A percentile compares a stretch with the other conserved stretches of the same genome.
These are phyloP conservation scores for Hordeum vulgare DNA, from an alignment of 176 grass and related monocot genomes.

Conservation along the genomic window DNA sequence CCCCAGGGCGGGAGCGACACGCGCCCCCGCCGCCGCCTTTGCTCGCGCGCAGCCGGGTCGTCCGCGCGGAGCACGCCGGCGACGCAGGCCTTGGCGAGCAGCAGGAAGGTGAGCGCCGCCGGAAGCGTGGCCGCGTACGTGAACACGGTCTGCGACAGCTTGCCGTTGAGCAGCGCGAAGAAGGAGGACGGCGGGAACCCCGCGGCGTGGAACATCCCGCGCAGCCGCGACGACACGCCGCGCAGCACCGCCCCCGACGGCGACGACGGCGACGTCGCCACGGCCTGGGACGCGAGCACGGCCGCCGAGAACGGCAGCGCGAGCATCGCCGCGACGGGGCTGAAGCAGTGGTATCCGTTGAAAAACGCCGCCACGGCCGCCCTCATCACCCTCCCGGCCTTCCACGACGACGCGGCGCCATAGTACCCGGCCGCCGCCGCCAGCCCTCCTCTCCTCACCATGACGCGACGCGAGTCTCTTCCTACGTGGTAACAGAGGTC, in stretches of 20 bases:
- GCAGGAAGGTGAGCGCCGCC: conserved; percentile 55
- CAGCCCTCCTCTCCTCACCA: conserved; percentile 11
- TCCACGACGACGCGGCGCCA: background rate
- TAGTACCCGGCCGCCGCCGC: background rate
- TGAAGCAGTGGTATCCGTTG: conserved; percentile 67
- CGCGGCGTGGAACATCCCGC: conserved; percentile 59
- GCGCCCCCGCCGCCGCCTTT: background rate
- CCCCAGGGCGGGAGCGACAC: conserved; percentile 16
- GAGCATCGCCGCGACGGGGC: conserved; percentile 57
- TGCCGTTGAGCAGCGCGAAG: conserved; percentile 66
- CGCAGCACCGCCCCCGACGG: background rate
- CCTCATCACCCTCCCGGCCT: conserved; percentile 46
- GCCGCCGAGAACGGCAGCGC: conserved; percentile 53
- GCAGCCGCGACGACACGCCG: conserved; percentile 39
- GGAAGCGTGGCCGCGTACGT: conserved; percentile 57
- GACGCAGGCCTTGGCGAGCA: conserved; percentile 72
- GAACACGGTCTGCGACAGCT: conserved; percentile 77
- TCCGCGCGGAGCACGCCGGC: conserved; percentile 34
- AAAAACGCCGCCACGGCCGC: conserved; percentile 51
- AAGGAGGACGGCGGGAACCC: conserved; percentile 63
- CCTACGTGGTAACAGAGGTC: background rate
- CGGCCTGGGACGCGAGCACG: conserved; percentile 41
- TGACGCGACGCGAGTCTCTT: background rate
- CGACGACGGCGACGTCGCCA: conserved; percentile 12
- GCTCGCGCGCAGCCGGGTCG: background rate